A percentile compares a stretch with the other conserved stretches of the same genome.
Evolutionary conservation across 2,329 filamentous ascomycete species (phyloP).

Genomic region (Fusarium scirpi): DNA sequence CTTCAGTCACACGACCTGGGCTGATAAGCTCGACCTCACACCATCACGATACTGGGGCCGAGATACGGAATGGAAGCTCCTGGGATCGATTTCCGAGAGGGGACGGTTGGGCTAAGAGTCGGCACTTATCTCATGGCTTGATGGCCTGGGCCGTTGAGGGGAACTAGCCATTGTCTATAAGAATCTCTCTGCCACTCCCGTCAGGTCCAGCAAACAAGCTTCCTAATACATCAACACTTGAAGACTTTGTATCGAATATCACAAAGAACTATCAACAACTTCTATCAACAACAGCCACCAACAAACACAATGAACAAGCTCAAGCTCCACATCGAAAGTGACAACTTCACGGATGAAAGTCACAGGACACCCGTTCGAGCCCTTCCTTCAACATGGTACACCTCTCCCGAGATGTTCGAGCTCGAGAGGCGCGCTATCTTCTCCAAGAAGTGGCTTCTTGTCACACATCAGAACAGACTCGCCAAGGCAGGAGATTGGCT

Average conservation of each 20-base stretch:
- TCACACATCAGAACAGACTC: conserved; percentile 64
- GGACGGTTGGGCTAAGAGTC: neutral
- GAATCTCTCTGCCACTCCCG: neutral
- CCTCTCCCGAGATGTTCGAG: conserved; percentile 63
- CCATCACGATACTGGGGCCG: conserved; percentile 5
- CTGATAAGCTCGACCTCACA: conserved; percentile 1
- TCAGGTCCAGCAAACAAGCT: neutral
- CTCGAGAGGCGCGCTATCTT: conserved; percentile 68
- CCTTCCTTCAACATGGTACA: conserved; percentile 65
- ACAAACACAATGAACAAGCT: conserved; percentile 14
- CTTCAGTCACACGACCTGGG: conserved; percentile 8
- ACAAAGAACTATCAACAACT: neutral
- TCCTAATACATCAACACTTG: neutral
- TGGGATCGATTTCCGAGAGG: neutral
- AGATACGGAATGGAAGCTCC: neutral
- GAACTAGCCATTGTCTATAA: neutral
- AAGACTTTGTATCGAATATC: neutral
- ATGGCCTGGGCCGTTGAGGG: neutral
- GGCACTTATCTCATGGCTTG: neutral
- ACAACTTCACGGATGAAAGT: conserved; percentile 27
- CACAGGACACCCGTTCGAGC: conserved; percentile 46
- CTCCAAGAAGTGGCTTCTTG: conserved; percentile 66
- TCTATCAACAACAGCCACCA: neutral
- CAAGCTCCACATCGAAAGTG: conserved; percentile 24
- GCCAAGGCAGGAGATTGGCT: conserved; percentile 67